Evolutionary conservation across 768 basidiomycete genomes (phyloP), one percentile per base, ranked within the genome.

Genomic region (Cystobasidium tubakii): DNA sequence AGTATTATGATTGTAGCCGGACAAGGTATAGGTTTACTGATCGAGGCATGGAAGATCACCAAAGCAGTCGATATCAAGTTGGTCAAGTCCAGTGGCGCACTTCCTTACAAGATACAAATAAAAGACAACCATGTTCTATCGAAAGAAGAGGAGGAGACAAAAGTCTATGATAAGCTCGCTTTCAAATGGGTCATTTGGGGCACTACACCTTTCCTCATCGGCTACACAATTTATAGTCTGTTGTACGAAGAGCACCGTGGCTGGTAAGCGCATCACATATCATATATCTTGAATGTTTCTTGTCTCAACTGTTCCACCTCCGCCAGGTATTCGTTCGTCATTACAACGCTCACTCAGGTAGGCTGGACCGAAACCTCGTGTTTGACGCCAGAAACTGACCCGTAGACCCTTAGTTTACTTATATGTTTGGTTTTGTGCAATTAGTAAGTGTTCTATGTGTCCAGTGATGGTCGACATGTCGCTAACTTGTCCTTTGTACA

Each of bases 391-490:
- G 15, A 62, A 39, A 23, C 60, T 62, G 60, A 62, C 31, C 4
- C n/a, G 4, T n/a, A 15, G 3, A 23, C 60, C 7, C 46, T 19
- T 13, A 39, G 33, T 93, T 91, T 81, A 90, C 92, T 44, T 92
- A 92, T 79, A 92, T 92, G 88, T 97, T 98, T 81, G 96, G 95
- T 74, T 99, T 99, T 82, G 93, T 96, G 78, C 85, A 93, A 87
- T 80, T 83, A 57, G 76, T 83, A 19, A 81, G 82, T 33, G 80
- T 60, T 75, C 27, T 34, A 73, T 13, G 23, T 73, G 19, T 34
- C 62, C 23, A n/a, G n/a, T n/a, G n/a, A n/a, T 53, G 33, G 57
- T 36, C 12, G 44, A 25, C 70, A 3, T 39, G 39, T 15, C 15
- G 39, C 6, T 15, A 6, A 6, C 21, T 50, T n/a, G 21, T 9